Percentiles rank a stretch among this genome's conserved stretches.
Evolutionary conservation across 805 yeast genomes (phyloP).

Genomic region (Sugiyamaella qingdaonensis): DNA sequence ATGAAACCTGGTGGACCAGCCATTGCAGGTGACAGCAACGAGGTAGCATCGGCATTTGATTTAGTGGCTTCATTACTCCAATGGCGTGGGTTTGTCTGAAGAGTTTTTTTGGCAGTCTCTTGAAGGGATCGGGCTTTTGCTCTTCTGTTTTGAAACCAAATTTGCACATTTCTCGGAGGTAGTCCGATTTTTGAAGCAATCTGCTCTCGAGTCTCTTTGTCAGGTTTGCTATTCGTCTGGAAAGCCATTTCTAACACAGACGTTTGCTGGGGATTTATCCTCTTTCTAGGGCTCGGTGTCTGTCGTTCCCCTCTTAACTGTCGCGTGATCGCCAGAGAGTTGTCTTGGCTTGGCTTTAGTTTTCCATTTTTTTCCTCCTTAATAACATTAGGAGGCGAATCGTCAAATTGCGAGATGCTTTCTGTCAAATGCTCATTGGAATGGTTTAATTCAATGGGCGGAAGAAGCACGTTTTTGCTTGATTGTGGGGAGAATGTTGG

Average conservation of each 20-base stretch:
- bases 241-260: conserved; percentile 66
- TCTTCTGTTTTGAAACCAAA: conserved; percentile 92
- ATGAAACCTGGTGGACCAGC: too few relatives aligned
- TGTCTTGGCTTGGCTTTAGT: neutral
- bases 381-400: neutral
- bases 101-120: neutral
- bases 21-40: neutral
- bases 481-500: too few relatives aligned
- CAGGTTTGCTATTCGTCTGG: conserved; percentile 69
- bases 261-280: conserved; percentile 32
- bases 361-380: neutral
- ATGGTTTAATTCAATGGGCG: too few relatives aligned
- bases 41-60: neutral
- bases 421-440: too few relatives aligned
- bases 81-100: conserved; percentile 6
- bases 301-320: neutral
- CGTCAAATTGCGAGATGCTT: too few relatives aligned
- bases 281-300: conserved; percentile 21
- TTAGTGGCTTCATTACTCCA: neutral
- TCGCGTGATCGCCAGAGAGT: neutral
- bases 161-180: conserved; percentile 81
- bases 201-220: conserved; percentile 62
- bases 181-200: conserved; percentile 69
- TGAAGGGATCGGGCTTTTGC: conserved; percentile 34
- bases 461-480: too few relatives aligned